Base-by-base conservation (phyloP, 1,139 yeast genomes). In the Trichomonascaceae sp. region DNA sequence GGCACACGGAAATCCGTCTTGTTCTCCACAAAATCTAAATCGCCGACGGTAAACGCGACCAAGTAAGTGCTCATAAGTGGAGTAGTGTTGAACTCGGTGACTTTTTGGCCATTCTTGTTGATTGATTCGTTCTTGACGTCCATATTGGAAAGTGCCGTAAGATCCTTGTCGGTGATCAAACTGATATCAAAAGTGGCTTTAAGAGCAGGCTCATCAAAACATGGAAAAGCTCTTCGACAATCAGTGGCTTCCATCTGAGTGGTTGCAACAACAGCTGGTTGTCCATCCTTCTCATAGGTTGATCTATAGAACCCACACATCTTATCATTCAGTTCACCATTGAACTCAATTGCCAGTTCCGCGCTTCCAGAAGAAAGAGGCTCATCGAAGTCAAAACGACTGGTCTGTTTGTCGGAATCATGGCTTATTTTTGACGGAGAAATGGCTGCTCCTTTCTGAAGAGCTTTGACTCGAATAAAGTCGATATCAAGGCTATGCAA, bases 171-270 rank as follows among this genome's bases (percentile, higher is more conserved):
- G 45, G 88, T 81, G 53, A 84, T 76, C 60, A 89, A 75, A 30
- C 82, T 72, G 55, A 89, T 77, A 57, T 83, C 83, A 66, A 87
- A 89, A 49, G 84, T 79, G 13, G 96, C 93, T 74, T 89, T 89
- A 57, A 84, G 77, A 53, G 84, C 81, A 12, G 96, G 96, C 69
- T 89, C 96, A 70, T 89, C 96, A 63, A 85, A 83, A 68, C 93
- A 87, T 19, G 96, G 96, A 76, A 89, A 88, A 3, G 96, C 96
- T 61, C 91, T 79, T 64, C 96, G 81, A 60, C 96, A 91, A 67
- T 87, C 96, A 15, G 95, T 85, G 27, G 96, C 85, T 71, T 89
- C 96, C 75, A 89, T 85, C 71, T 89, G 96, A 9, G 96, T 87
- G 45, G 95, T 83, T 38, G 88, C 83, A 78, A 87, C 79, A 62